These are phyloP conservation scores for Teunomyces panamensis DNA, from an alignment of 805 yeast species.

Conservation along the genomic window DNA sequence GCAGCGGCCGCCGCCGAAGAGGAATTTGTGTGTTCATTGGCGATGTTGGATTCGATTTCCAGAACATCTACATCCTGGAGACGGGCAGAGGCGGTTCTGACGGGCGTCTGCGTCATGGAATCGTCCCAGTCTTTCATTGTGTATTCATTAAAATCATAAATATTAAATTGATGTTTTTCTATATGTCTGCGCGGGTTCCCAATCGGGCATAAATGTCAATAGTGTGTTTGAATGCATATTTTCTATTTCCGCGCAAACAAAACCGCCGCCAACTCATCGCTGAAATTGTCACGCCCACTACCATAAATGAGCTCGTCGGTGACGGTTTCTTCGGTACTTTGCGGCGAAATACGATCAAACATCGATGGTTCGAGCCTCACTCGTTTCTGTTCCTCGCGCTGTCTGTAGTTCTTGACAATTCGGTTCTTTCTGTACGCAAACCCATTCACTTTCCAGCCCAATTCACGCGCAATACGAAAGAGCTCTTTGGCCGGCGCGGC, in stretches of 20 bases:
- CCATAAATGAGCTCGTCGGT: conserved; percentile 21
- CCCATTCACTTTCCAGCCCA: conserved; percentile 36
- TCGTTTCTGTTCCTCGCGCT: conserved; percentile 12
- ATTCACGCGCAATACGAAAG: conserved; percentile 31
- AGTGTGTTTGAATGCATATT: neutral
- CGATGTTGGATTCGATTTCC: conserved; percentile 8
- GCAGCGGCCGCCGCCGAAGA: neutral
- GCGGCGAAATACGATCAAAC: conserved; percentile 2
- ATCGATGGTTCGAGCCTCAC: conserved; percentile 4
- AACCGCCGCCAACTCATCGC: conserved; percentile 19
- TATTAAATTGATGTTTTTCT: neutral
- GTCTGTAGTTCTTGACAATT: conserved; percentile 21
- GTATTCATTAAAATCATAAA: neutral
- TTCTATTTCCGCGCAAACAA: conserved; percentile 9
- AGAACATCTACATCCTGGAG: conserved; percentile 3
- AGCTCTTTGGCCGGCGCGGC: conserved; percentile 26
- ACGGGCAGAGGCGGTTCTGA: neutral
- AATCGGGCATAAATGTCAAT: neutral
- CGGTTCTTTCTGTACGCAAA: conserved; percentile 25
- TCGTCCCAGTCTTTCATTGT: conserved; percentile 2
- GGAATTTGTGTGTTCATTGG: neutral
- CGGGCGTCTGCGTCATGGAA: neutral
- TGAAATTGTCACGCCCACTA: conserved; percentile 13
- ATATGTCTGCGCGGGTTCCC: conserved; percentile 3
- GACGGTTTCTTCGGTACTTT: conserved; percentile 9